Conservation (phyloP, 1,284 basidiomycete genomes). For the Ganoderma lingzhi region DNA sequence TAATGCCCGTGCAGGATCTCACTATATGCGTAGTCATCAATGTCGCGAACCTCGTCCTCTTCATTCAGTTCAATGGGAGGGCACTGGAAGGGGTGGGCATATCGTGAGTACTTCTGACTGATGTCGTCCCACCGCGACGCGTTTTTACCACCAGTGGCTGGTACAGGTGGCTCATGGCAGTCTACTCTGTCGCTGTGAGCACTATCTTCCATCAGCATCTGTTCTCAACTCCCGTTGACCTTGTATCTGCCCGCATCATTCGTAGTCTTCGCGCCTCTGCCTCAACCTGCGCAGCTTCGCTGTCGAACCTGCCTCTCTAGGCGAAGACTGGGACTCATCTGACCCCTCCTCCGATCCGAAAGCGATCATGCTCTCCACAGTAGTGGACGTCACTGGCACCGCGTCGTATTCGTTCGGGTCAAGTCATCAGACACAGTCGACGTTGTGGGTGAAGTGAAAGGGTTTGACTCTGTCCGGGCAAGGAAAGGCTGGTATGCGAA, state of each 20-base stretch:
- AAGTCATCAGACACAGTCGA: background rate
- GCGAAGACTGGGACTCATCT: background rate
- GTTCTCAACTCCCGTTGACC: background rate
- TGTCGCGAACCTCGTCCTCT: background rate
- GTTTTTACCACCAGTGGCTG: background rate
- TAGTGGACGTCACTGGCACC: background rate
- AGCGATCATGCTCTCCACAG: background rate
- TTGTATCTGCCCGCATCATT: background rate
- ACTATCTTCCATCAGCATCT: background rate
- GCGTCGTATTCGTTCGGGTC: background rate
- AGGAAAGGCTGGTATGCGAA: background rate
- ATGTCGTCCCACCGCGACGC: background rate
- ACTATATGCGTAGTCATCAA: background rate
- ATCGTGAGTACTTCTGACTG: background rate
- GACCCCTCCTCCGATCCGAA: background rate
- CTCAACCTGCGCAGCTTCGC: background rate
- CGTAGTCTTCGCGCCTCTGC: background rate
- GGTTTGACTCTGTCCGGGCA: background rate
- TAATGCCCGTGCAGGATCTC: background rate
- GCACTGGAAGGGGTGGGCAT: background rate
- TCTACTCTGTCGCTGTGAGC: background rate
- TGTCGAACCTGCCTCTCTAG: background rate
- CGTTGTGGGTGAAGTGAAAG: background rate
- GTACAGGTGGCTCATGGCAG: background rate
- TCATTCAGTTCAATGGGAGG: background rate